These are phyloP conservation scores for Chenopodium quinoa DNA, from an alignment of 148 eudicot genomes.

Conservation along the genomic window DNA sequence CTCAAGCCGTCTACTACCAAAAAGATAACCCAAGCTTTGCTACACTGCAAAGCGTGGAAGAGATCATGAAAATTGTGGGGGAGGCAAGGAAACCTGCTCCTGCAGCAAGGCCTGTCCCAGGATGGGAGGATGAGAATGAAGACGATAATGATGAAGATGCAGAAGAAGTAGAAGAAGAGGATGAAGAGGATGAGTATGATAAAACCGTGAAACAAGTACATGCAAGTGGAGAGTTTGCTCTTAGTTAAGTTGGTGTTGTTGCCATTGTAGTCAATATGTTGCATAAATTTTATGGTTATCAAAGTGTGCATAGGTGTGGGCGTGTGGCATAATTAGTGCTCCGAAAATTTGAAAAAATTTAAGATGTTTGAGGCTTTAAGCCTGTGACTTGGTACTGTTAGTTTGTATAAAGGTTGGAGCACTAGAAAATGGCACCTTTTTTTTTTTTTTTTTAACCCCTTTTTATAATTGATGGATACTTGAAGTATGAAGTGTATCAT, in stretches of 20 bases:
- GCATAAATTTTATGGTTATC: neutral
- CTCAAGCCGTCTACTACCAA: slow-evolving; percentile 66
- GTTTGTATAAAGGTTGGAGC: slow-evolving; percentile 18
- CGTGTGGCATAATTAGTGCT: slow-evolving; percentile 2
- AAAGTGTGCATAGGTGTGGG: slow-evolving; percentile 22
- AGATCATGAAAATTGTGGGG: slow-evolving; percentile 75
- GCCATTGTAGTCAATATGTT: slow-evolving; percentile 1
- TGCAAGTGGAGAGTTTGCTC: slow-evolving; percentile 65
- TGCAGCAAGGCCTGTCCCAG: slow-evolving; percentile 51
- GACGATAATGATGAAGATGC: slow-evolving; percentile 41
- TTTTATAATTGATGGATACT: neutral
- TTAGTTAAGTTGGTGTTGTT: slow-evolving; percentile 27
- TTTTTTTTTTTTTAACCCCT: neutral
- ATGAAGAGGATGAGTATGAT: slow-evolving; percentile 60
- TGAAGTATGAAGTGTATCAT: neutral
- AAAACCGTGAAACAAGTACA: slow-evolving; percentile 78
- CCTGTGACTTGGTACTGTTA: slow-evolving; percentile 4
- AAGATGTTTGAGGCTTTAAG: slow-evolving; percentile 10
- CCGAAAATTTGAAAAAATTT: neutral
- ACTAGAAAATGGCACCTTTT: slow-evolving; percentile 3
- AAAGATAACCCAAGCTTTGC: slow-evolving; percentile 70
- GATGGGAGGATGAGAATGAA: slow-evolving; percentile 74
- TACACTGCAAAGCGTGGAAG: slow-evolving; percentile 62
- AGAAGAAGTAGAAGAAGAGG: slow-evolving; percentile 45
- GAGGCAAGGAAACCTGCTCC: slow-evolving; percentile 68